These are phyloP conservation scores for Spencermartinsiella ligniputridi DNA, from an alignment of 1,139 yeast species.

Conservation along the genomic window DNA sequence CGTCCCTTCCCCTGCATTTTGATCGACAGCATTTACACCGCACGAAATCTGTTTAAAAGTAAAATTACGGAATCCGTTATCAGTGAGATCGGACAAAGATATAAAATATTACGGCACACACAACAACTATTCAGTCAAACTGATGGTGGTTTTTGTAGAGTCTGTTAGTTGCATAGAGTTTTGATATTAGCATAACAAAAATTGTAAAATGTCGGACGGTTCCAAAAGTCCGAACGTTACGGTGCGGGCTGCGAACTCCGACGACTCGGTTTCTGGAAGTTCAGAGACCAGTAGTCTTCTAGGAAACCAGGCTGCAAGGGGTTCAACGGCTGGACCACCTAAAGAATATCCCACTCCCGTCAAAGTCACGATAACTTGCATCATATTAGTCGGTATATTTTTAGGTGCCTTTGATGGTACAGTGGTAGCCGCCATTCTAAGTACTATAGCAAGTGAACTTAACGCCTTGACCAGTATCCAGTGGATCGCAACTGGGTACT, in stretches of 20 bases:
- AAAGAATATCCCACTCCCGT: conserved; percentile 1
- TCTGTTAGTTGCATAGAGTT: no score
- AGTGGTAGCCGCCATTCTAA: conserved; percentile 59
- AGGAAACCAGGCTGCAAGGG: not conserved
- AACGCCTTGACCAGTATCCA: conserved; percentile 49
- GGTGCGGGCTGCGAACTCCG: not conserved
- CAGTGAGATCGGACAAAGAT: no score
- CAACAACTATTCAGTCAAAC: no score
- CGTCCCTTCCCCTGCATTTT: no score
- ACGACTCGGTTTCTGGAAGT: not conserved
- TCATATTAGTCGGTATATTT: conserved; percentile 49
- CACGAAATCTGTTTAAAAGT: no score
- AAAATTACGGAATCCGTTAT: no score
- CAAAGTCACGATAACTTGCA: conserved; percentile 26
- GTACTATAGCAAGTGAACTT: conserved; percentile 59
- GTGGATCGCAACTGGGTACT: conserved; percentile 60
- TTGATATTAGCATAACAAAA: no score
- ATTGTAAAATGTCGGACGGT: not conserved
- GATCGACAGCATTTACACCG: no score
- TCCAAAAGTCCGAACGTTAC: not conserved
- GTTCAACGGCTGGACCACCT: not conserved
- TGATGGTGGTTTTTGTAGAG: no score
- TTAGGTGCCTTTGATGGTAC: conserved; percentile 62
- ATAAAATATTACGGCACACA: no score
- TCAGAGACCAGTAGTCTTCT: not conserved